Percentiles rank a stretch among this genome's conserved stretches.
These are phyloP conservation scores for Cichorium intybus DNA, from an alignment of 140 eudicot species.

Conservation along the genomic window DNA sequence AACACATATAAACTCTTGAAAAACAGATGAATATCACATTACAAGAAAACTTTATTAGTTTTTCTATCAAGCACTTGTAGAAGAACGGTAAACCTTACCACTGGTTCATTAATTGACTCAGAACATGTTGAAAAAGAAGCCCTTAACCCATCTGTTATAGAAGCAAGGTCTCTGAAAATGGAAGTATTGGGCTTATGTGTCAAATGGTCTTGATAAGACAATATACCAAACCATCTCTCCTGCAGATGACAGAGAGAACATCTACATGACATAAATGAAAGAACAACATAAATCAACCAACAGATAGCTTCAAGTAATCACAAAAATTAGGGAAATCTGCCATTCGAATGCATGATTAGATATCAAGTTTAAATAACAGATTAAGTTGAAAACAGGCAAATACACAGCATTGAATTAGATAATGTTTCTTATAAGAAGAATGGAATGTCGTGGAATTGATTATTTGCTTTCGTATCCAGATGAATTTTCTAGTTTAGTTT, in stretches of 20 bases:
- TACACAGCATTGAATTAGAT: conserved; percentile 1
- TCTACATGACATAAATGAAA: conserved; percentile 10
- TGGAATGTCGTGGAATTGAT: neutral
- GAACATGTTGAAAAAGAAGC: conserved; percentile 41
- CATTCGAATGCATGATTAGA: neutral
- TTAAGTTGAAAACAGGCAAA: neutral
- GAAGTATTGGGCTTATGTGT: conserved; percentile 18
- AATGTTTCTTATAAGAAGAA: neutral
- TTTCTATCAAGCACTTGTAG: too few relatives aligned
- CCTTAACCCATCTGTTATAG: conserved; percentile 30
- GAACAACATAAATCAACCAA: conserved; percentile 6
- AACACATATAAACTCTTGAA: too few relatives aligned
- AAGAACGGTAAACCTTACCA: conserved; percentile 28
- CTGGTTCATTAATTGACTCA: conserved; percentile 53
- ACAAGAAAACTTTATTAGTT: too few relatives aligned
- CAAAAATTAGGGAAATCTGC: neutral
- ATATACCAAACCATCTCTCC: conserved; percentile 35
- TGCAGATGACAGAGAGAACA: conserved; percentile 35
- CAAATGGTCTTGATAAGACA: conserved; percentile 18
- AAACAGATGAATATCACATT: too few relatives aligned
- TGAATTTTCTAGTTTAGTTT: neutral
- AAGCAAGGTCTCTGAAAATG: conserved; percentile 32
- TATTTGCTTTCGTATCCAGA: neutral
- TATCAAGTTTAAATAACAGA: neutral
- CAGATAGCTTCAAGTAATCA: conserved; percentile 1